Conservation (phyloP, 768 basidiomycete species). For the Coprinopsis strossmayeri region DNA sequence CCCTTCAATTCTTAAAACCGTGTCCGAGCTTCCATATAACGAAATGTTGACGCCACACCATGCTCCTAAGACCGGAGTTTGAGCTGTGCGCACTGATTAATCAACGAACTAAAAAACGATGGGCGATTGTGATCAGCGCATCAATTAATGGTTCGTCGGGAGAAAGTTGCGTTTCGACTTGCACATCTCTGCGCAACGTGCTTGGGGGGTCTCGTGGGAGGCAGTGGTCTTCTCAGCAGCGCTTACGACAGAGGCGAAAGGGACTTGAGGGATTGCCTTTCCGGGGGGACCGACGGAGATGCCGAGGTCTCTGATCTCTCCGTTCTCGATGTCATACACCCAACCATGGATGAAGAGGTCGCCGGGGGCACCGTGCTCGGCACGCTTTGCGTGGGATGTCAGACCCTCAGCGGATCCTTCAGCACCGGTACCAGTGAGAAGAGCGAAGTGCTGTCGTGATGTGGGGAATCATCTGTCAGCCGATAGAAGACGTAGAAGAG, state of each 20-base stretch:
- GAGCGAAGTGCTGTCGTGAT: conserved; percentile 13
- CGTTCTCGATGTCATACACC: conserved; percentile 46
- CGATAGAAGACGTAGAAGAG: background rate
- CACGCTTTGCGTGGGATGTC: background rate
- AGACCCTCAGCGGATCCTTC: background rate
- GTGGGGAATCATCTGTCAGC: background rate
- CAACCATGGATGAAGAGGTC: conserved; percentile 41
- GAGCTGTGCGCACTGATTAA: background rate
- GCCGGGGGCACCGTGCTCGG: conserved; percentile 6
- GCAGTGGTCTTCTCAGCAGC: conserved; percentile 3
- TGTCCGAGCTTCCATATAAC: no score
- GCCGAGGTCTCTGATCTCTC: conserved; percentile 35
- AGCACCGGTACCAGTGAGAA: conserved; percentile 6
- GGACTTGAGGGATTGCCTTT: conserved; percentile 17
- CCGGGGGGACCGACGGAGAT: conserved; percentile 27
- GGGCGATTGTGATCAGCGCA: no score
- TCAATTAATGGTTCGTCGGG: background rate
- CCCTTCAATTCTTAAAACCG: no score
- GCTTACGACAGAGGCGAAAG: conserved; percentile 15
- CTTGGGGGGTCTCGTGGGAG: background rate
- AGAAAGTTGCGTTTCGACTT: conserved; percentile 5
- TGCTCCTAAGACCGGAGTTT: background rate
- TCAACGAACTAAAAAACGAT: no score
- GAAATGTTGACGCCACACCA: no score
- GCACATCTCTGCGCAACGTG: conserved; percentile 6